Conservation (phyloP, 2,329 filamentous ascomycete genomes). For the Didymella sp. region DNA sequence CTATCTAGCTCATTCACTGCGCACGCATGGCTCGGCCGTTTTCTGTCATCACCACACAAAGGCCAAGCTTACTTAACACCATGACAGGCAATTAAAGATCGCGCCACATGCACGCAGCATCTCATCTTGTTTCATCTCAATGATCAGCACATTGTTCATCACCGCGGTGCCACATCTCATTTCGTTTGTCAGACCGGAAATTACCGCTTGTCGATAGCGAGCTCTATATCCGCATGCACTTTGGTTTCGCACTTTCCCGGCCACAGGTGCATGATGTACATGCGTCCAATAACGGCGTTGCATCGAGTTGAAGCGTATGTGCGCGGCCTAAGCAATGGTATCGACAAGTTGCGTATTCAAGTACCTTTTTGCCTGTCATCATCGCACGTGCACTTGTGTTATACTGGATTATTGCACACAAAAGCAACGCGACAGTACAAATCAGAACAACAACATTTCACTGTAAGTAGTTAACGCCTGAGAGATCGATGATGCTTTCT, state of each 20-base stretch:
- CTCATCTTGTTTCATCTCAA: not conserved
- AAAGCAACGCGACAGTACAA: not conserved
- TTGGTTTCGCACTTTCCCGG: not conserved
- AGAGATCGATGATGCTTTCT: not conserved
- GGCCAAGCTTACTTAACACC: not conserved
- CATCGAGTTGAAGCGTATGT: not conserved
- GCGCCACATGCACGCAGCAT: constrained; percentile 1
- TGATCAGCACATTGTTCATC: not conserved
- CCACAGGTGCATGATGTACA: not conserved
- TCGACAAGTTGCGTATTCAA: not conserved
- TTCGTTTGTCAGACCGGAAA: constrained; percentile 1
- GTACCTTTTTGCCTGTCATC: not conserved
- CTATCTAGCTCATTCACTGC: not conserved
- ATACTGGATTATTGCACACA: not conserved
- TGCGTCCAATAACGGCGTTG: not conserved
- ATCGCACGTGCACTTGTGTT: not conserved
- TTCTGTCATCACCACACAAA: not conserved
- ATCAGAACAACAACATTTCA: not conserved
- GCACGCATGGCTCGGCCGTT: not conserved
- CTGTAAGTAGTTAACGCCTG: not conserved
- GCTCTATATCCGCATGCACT: not conserved
- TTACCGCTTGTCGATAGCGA: not conserved
- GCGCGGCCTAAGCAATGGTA: not conserved
- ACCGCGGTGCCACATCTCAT: not conserved
- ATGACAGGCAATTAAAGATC: not conserved